Conservation (phyloP, 306 rosid genomes). For the Gynostemma pentaphyllum region DNA sequence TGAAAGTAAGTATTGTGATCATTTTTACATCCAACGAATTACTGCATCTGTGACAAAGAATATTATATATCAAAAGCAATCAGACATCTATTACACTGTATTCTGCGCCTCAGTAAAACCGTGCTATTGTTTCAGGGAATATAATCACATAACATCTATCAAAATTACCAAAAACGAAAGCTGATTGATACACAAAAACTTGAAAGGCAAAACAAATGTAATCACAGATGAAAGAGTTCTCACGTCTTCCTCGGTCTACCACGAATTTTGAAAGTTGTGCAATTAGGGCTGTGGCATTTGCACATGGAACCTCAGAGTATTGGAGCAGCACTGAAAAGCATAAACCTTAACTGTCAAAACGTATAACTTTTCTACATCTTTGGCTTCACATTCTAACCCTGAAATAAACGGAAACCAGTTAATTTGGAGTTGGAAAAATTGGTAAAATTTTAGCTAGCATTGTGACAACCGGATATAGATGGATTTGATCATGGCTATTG, state of each 20-base stretch:
- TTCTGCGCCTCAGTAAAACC: background rate
- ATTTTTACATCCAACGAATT: slow-evolving; percentile 2
- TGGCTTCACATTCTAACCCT: background rate
- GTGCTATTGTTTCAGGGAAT: background rate
- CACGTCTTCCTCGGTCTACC: background rate
- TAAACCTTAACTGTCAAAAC: no score
- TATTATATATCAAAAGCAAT: background rate
- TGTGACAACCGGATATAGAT: background rate
- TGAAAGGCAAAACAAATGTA: background rate
- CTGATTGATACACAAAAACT: background rate
- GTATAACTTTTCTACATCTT: background rate
- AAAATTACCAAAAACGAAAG: background rate
- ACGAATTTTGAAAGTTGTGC: background rate
- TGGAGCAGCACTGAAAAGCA: no score
- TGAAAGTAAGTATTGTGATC: background rate
- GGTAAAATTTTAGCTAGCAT: no score
- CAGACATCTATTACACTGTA: background rate
- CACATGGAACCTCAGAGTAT: background rate
- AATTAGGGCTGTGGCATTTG: no score
- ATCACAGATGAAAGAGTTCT: background rate
- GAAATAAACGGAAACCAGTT: background rate
- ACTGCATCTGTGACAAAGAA: background rate
- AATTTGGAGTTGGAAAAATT: no score
- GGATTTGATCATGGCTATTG: background rate
- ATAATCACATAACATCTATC: slow-evolving; percentile 2